phyloP scores from a whole-genome alignment of 2,329 filamentous ascomycete species.

The Herpomyces periplanetae region DNA sequence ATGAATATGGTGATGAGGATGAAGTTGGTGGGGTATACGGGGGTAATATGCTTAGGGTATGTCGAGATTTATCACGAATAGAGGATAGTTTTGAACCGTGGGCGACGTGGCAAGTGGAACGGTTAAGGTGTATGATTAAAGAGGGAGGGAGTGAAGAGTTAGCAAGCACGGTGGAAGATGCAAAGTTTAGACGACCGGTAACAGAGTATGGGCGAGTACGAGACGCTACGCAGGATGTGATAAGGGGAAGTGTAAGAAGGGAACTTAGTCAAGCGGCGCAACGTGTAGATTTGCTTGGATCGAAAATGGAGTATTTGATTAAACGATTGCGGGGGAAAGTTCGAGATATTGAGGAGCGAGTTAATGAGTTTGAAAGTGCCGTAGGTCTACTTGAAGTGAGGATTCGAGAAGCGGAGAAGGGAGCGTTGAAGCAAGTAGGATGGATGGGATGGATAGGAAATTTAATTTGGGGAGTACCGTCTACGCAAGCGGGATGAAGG shows the following conservation, averaged over 20 bases:
- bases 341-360: conserved; percentile 47
- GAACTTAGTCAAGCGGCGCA: conserved; percentile 28
- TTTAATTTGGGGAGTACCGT: no score
- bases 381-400: conserved; percentile 14
- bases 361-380: conserved; percentile 37
- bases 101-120: conserved; percentile 19
- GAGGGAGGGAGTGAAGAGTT: conserved; percentile 18
- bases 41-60: conserved; percentile 5
- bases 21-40: no score
- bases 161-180: conserved; percentile 21
- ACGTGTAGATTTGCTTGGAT: conserved; percentile 38
- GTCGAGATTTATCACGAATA: conserved; percentile 15
- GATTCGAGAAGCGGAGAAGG: conserved; percentile 19
- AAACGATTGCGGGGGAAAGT: conserved; percentile 37
- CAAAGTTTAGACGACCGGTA: conserved; percentile 25
- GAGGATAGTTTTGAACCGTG: conserved; percentile 13
- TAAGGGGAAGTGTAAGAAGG: conserved; percentile 29
- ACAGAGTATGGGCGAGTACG: conserved; percentile 26
- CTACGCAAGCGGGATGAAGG: no score
- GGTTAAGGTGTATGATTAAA: conserved; percentile 16
- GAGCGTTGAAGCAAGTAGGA: conserved; percentile 4
- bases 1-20: no score
- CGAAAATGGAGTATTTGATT: conserved; percentile 73
- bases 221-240: conserved; percentile 22
- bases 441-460: conserved; percentile 3